Conservation (phyloP, 495 filamentous ascomycete genomes). For the Penicillium steckii region DNA sequence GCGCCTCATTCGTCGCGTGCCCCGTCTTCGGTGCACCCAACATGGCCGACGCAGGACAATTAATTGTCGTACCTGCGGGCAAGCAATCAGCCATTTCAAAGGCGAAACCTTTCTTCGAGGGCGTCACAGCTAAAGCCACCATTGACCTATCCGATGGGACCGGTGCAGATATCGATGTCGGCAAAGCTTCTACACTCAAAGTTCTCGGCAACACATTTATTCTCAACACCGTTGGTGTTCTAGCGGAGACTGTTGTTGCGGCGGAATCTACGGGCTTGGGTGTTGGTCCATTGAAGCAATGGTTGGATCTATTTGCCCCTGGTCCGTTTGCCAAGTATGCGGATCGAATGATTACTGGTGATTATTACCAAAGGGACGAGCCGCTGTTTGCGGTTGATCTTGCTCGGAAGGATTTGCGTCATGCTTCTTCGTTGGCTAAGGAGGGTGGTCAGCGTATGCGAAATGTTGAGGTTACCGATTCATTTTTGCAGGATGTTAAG, state of each 20-base stretch:
- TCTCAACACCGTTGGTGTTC: constrained; percentile 74
- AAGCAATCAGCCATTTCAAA: constrained; percentile 56
- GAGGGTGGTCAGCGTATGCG: constrained; percentile 60
- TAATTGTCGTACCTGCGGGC: constrained; percentile 78
- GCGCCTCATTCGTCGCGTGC: constrained; percentile 73
- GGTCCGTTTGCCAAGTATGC: constrained; percentile 65
- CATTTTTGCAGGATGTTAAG: constrained; percentile 67
- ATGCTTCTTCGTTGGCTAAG: constrained; percentile 67
- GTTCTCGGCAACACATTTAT: constrained; percentile 87
- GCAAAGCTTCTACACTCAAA: constrained; percentile 57
- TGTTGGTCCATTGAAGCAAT: constrained; percentile 62
- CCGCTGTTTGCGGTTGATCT: constrained; percentile 86
- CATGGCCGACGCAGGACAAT: constrained; percentile 71
- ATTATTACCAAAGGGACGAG: constrained; percentile 69
- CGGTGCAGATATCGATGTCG: constrained; percentile 30
- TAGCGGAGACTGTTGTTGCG: constrained; percentile 72
- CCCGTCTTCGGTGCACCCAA: constrained; percentile 82
- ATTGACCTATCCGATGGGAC: constrained; percentile 50
- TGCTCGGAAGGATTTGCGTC: constrained; percentile 80
- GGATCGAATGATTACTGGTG: constrained; percentile 68
- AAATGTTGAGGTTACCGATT: constrained; percentile 64
- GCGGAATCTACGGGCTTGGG: constrained; percentile 83
- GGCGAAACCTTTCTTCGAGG: constrained; percentile 71
- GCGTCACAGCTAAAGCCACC: constrained; percentile 69
- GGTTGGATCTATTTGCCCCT: constrained; percentile 60